Evolutionary conservation across 2,329 filamentous ascomycete genomes (phyloP), one percentile per base, ranked within the genome.

Genomic region (Nannizzia gypsea): DNA sequence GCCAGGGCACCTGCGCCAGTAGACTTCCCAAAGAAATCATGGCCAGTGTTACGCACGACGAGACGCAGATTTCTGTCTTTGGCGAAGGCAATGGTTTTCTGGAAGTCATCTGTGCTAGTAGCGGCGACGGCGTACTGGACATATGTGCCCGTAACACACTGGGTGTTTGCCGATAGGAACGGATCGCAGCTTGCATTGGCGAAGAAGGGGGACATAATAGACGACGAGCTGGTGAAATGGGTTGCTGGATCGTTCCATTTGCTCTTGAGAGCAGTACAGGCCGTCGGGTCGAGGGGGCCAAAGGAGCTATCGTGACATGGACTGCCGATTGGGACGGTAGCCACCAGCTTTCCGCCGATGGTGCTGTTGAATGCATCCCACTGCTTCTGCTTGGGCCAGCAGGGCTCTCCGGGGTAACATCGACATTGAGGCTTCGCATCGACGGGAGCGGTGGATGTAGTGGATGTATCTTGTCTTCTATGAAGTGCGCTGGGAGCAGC

Each of bases 1-100:
- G 56, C 65, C 24, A 73, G 63, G 2, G 64, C 75, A 1, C 83
- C 83, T 28, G 78, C 78, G n/a, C 84, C 85, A 0, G 83, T 83
- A 0, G 80, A 83, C 50, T 81, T 80, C 44, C 83, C 85, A 31
- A 20, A n/a, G 26, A 31, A 59, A 60, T 83, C 81, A 65, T 83
- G 81, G 1, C 80, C 81, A 0, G 80, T 83, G 64, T 82, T 82
- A 60, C 78, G 76, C 61, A 84, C 75, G 26, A 74, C 69, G 1
- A 78, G 65, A 3, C 76, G 71, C 38, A 78, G 67, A 54, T 67
- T 57, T 70, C 64, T 3, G 61, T 65, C 11, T 61, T 62, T 13
- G 58, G 52, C 17, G 68, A 65, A 61, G 68, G 65, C n/a, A 60
- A 66, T 72, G 9, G 69, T 70, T 6, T 28, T 28, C 22, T 64